Base-by-base conservation (phyloP, 306 rosid genomes). In the Potentilla sterilis region DNA sequence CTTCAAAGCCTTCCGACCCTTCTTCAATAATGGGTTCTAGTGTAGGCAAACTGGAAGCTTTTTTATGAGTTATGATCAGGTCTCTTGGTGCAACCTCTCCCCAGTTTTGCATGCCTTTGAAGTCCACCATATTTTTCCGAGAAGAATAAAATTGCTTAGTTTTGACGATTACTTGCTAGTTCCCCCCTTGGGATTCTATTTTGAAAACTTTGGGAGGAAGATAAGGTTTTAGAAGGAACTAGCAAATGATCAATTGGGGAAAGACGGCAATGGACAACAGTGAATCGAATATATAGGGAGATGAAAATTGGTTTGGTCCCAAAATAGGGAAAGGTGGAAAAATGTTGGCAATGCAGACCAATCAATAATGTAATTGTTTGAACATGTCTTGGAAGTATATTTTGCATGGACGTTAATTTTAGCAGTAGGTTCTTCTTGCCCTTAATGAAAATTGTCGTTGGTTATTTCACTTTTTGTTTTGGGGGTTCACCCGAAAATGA, bases 21-120 rank as follows among this genome's bases (percentile, higher is more conserved):
- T 92, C 98, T 77, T 93, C 98, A 16, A 76, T 55, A 67, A 93
- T 93, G 4, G 95, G 81, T 46, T 87, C 98, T 74, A 93, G 78
- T 52, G 73, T 87, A 8, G 91, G 82, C 37, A 47, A 69, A 32
- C 48, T 51, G 0, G 54, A 77, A 49, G 74, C 73, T 58, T 52
- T 89, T 49, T 76, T 43, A 22, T 58, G 86, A 13, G 81, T 75
- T 75, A 79, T 65, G 55, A 85, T 55, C 6, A 81, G 73, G 40
- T 89, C 70, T 5, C 52, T 37, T 0, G 96, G 98, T 58, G 92
- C 92, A 22, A 86, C 80, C 69, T 93, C 95, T 37, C 81, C 87
- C 80, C 75, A 86, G 7, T 65, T 85, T 38, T 81, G 81, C 67
- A 75, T 74, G 67, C 34, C 4, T 72, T 74, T 86, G 75, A 78